Conservation (phyloP, 1,139 yeast species). For the Zygoascus hellenicus region DNA sequence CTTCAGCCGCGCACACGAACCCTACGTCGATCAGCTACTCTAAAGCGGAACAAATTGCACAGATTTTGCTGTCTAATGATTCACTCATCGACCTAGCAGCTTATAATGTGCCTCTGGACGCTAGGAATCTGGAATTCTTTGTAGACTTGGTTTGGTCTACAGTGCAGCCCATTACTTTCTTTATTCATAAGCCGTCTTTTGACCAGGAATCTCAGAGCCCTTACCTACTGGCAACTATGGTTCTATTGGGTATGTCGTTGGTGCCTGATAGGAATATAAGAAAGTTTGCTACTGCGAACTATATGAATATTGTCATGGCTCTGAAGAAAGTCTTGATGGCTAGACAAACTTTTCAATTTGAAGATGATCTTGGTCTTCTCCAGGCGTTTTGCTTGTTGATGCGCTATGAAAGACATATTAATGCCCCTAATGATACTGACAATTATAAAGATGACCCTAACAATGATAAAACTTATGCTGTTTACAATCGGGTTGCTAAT, state of each 20-base stretch:
- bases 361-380: constrained; percentile 21
- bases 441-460: constrained; percentile 12
- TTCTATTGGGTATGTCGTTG: constrained; percentile 38
- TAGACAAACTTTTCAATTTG: constrained; percentile 9
- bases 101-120: constrained; percentile 9
- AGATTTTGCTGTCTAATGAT: constrained; percentile 2
- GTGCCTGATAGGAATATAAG: constrained; percentile 15
- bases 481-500: background rate
- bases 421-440: constrained; percentile 9
- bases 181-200: constrained; percentile 40
- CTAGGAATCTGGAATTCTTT: constrained; percentile 18
- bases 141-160: constrained; percentile 24
- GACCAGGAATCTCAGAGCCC: constrained; percentile 32
- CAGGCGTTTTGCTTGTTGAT: constrained; percentile 28
- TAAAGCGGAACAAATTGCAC: constrained; percentile 2
- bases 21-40: constrained; percentile 6
- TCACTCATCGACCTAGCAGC: background rate
- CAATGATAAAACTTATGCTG: background rate
- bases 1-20: constrained; percentile 1
- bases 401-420: constrained; percentile 26
- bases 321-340: constrained; percentile 14
- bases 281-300: constrained; percentile 19
- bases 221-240: constrained; percentile 34
- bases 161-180: constrained; percentile 21
- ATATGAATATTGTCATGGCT: constrained; percentile 13